These are phyloP conservation scores for Trematosphaeria pertusa DNA, from an alignment of 2,329 filamentous ascomycete species.

Conservation along the genomic window DNA sequence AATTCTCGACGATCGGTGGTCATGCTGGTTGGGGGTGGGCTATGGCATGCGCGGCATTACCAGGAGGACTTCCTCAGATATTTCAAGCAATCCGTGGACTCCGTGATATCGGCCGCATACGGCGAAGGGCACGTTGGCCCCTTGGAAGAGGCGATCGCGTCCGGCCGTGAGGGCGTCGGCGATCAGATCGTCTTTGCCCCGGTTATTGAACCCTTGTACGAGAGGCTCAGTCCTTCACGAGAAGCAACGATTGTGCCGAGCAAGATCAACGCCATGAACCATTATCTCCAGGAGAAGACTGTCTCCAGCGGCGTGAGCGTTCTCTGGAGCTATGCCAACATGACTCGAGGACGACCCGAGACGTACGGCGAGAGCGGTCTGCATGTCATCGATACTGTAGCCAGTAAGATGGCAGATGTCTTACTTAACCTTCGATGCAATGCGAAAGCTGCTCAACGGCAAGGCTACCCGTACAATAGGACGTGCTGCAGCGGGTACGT, in stretches of 20 bases:
- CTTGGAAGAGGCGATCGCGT: slow-evolving; percentile 9
- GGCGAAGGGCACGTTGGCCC: slow-evolving; percentile 9
- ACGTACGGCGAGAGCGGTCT: slow-evolving; percentile 58
- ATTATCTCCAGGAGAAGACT: slow-evolving; percentile 55
- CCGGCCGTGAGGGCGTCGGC: slow-evolving; percentile 24
- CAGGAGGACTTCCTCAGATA: slow-evolving; percentile 53
- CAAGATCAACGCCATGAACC: slow-evolving; percentile 62
- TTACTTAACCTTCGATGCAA: slow-evolving; percentile 65
- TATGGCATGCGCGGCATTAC: slow-evolving; percentile 63
- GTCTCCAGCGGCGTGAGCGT: slow-evolving; percentile 48
- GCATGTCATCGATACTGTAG: slow-evolving; percentile 56
- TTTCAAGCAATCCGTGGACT: slow-evolving; percentile 57
- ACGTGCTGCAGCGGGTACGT: slow-evolving; percentile 62
- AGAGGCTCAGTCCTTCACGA: slow-evolving; percentile 51
- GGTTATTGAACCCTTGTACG: slow-evolving; percentile 55
- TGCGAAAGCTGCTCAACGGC: slow-evolving; percentile 45
- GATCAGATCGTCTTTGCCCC: slow-evolving; percentile 54
- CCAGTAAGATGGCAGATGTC: slow-evolving; percentile 59
- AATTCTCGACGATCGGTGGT: slow-evolving; percentile 51
- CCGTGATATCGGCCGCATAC: slow-evolving; percentile 39
- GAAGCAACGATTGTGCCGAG: slow-evolving; percentile 55
- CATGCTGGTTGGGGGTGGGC: slow-evolving; percentile 61
- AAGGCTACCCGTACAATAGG: slow-evolving; percentile 54
- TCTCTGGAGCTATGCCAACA: slow-evolving; percentile 59
- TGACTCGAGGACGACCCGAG: slow-evolving; percentile 50